A percentile compares a stretch with the other conserved stretches of the same genome.
phyloP scores from a whole-genome alignment of 1,284 basidiomycete species.

The Melanopsichium pennsylvanicum region DNA sequence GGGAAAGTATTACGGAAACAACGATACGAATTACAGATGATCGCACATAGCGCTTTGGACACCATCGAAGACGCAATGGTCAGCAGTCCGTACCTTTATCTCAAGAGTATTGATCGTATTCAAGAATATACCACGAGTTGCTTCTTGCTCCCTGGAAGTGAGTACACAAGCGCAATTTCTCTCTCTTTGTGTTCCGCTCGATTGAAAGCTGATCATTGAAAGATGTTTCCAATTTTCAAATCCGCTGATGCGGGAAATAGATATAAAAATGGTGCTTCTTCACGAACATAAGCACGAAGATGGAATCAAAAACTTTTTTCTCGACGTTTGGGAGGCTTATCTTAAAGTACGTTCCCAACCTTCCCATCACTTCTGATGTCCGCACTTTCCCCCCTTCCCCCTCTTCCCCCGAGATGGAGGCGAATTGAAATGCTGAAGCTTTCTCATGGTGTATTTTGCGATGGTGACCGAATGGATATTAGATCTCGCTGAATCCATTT shows the following conservation, averaged over 20 bases:
- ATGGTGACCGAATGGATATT: background rate
- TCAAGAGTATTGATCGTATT: slow-evolving; percentile 60
- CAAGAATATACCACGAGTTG: slow-evolving; percentile 60
- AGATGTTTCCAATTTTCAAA: too few species aligned
- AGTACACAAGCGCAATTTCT: too few species aligned
- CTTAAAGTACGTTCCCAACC: slow-evolving; percentile 47
- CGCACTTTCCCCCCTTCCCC: background rate
- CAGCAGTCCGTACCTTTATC: slow-evolving; percentile 51
- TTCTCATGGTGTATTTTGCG: background rate
- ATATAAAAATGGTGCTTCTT: slow-evolving; percentile 61
- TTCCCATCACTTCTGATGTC: background rate
- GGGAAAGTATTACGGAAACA: slow-evolving; percentile 21
- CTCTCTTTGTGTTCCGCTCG: background rate
- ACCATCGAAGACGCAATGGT: slow-evolving; percentile 59
- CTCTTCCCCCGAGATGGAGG: too few species aligned
- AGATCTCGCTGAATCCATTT: slow-evolving; percentile 61
- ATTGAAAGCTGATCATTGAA: too few species aligned
- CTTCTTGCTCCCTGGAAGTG: slow-evolving; percentile 59
- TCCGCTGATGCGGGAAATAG: too few species aligned
- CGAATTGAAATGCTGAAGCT: background rate
- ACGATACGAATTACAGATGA: slow-evolving; percentile 60
- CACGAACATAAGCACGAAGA: slow-evolving; percentile 65
- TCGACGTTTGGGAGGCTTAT: slow-evolving; percentile 63
- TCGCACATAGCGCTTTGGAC: slow-evolving; percentile 62
- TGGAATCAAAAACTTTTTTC: slow-evolving; percentile 62